Percentiles rank a stretch among this genome's conserved stretches.
Conservation (phyloP, 1,284 basidiomycete genomes). For the Microbotryum silenes-acaulis region DNA sequence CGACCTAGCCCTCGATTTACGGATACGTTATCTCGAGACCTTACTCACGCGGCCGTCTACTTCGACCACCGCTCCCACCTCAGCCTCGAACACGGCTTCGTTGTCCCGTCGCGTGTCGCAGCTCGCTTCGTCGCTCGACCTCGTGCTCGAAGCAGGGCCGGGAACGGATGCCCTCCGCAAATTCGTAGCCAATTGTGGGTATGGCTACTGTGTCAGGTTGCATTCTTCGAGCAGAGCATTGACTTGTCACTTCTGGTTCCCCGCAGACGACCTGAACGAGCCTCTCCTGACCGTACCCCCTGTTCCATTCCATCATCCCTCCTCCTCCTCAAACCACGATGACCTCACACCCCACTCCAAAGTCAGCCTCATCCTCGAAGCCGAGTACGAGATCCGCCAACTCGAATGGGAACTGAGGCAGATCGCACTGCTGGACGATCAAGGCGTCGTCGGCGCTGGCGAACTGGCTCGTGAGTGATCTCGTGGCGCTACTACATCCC, state of each 20-base stretch:
- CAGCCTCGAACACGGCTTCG: slow-evolving; percentile 7
- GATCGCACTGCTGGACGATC: slow-evolving; percentile 30
- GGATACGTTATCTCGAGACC: slow-evolving; percentile 34
- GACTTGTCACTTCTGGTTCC: background rate
- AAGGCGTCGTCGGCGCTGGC: slow-evolving; percentile 32
- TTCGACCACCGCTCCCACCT: background rate
- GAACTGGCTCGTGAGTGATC: slow-evolving; percentile 28
- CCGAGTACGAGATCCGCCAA: slow-evolving; percentile 32
- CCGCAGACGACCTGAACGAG: slow-evolving; percentile 34
- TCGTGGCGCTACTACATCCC: too few species aligned
- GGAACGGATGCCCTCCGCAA: slow-evolving; percentile 32
- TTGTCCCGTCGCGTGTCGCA: slow-evolving; percentile 24
- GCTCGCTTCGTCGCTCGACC: slow-evolving; percentile 18
- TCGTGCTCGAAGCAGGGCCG: slow-evolving; percentile 18
- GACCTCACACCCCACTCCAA: slow-evolving; percentile 23
- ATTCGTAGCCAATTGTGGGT: slow-evolving; percentile 34
- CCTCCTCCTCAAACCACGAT: background rate
- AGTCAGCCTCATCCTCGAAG: slow-evolving; percentile 34
- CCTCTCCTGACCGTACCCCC: slow-evolving; percentile 30
- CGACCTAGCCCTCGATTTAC: slow-evolving; percentile 31
- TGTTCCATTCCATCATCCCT: slow-evolving; percentile 1
- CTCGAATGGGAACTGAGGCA: slow-evolving; percentile 35
- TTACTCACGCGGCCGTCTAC: slow-evolving; percentile 15
- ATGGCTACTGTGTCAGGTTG: background rate
- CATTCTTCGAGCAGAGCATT: background rate